phyloP scores from a whole-genome alignment of 768 basidiomycete species.

The Trametes gibbosa region DNA sequence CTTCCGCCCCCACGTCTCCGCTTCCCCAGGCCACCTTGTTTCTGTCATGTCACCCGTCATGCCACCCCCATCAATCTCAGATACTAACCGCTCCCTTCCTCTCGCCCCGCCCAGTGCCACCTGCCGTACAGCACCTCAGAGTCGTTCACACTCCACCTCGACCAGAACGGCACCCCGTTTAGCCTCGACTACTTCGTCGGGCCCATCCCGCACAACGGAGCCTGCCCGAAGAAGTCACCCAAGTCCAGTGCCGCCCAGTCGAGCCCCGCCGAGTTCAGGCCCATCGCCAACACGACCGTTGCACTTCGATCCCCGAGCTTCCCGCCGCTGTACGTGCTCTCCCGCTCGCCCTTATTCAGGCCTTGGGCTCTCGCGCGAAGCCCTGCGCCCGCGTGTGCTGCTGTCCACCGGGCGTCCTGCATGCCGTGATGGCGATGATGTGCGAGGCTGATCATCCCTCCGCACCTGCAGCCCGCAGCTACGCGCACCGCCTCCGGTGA shows the following conservation, averaged over 20 bases:
- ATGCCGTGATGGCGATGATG: slow-evolving; percentile 2
- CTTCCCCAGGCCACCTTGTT: not conserved
- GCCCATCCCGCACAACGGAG: slow-evolving; percentile 65
- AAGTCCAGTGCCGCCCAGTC: slow-evolving; percentile 9
- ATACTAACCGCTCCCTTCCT: not conserved
- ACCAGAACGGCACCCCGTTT: slow-evolving; percentile 46
- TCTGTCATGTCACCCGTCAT: not conserved
- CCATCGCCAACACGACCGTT: slow-evolving; percentile 52
- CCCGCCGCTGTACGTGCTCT: slow-evolving; percentile 55
- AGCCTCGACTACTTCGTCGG: slow-evolving; percentile 71
- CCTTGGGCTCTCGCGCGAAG: not conserved
- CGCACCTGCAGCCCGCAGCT: slow-evolving; percentile 56
- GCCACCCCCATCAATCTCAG: not conserved
- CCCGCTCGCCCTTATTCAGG: not conserved
- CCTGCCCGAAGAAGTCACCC: slow-evolving; percentile 43
- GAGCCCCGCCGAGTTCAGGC: slow-evolving; percentile 26
- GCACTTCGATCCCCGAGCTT: slow-evolving; percentile 41
- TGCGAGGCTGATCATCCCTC: slow-evolving; percentile 6
- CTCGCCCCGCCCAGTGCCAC: slow-evolving; percentile 54
- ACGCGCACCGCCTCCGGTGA: slow-evolving; percentile 63
- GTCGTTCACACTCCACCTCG: slow-evolving; percentile 54
- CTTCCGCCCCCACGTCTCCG: not conserved
- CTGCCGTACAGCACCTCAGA: slow-evolving; percentile 53
- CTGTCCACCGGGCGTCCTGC: not conserved
- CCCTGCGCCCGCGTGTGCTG: not conserved